A percentile compares a stretch with the other conserved stretches of the same genome.
Conservation (phyloP, 768 basidiomycete species). For the Coprinopsis sp. region DNA sequence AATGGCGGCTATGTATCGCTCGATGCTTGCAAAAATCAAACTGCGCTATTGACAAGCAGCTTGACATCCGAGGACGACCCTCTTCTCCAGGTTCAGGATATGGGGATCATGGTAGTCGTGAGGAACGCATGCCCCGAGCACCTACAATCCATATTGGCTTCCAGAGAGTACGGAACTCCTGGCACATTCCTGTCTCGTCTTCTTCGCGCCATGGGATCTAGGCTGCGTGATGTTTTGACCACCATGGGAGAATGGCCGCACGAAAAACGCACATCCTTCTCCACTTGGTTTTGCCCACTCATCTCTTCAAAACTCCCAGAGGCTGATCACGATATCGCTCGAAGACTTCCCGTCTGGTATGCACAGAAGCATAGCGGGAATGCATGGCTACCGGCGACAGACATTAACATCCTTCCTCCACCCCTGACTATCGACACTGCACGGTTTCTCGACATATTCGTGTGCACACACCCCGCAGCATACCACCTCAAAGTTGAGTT, state of each 20-base stretch:
- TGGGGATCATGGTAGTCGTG: conserved; percentile 23
- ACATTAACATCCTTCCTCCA: conserved; percentile 6
- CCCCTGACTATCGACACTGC: conserved; percentile 4
- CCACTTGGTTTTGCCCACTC: conserved; percentile 27
- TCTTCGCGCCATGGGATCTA: conserved; percentile 9
- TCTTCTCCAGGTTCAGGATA: conserved; percentile 14
- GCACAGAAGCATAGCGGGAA: neutral
- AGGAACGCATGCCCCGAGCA: conserved; percentile 14
- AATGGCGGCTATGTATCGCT: too few species aligned
- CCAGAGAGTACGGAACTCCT: conserved; percentile 13
- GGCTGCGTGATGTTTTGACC: conserved; percentile 8
- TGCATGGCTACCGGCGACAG: conserved; percentile 1
- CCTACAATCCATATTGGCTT: conserved; percentile 16
- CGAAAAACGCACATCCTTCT: conserved; percentile 18
- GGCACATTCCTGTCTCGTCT: conserved; percentile 16
- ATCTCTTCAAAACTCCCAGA: conserved; percentile 11
- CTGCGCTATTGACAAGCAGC: too few species aligned
- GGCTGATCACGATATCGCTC: conserved; percentile 15
- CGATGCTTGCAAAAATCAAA: too few species aligned
- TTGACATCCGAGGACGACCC: conserved; percentile 15
- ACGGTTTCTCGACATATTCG: conserved; percentile 1
- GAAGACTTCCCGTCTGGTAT: conserved; percentile 30
- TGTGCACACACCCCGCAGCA: neutral
- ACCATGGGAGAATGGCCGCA: conserved; percentile 19
- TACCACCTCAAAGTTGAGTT: neutral